Evolutionary conservation across 345 rosid species (phyloP), one percentile per base, ranked within the genome.

Genomic region (Pugionium cornutum): DNA sequence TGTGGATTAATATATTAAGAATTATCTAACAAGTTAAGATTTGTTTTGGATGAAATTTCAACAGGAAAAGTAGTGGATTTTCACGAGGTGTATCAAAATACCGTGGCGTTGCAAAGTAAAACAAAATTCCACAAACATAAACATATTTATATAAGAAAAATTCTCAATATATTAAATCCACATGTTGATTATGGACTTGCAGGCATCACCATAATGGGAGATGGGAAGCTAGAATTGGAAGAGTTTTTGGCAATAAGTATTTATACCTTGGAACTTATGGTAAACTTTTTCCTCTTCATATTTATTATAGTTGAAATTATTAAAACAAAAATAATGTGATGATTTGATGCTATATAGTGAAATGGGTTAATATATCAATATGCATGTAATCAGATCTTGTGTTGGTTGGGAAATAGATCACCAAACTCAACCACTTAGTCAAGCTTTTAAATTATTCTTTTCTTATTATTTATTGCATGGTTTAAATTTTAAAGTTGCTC

Each of bases 41-140:
- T n/a, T 27, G 2, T 10, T 35, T 25, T 25, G 26, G 3, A 51
- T 9, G 36, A 41, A 9, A 31, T 43, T 29, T 47, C 9, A 47
- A 53, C 86, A 89, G 98, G 64, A 92, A 89, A 70, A 89, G 97
- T 62, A 92, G 94, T 73, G 98, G 98, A 29, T 92, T 92, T 52
- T 89, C 98, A 40, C 97, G 97, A 4, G 96, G 98, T 9, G 97
- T 87, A 11, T 92, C 98, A 4, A 92, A 92, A 65, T 92, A 80
- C 52, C 81, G 98, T 83, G 98, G 97, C 10, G 96, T 92, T 2
- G 98, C 98, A 42, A 89, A 95, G 98, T 92, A 83, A 64, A 32
- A 0, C 9, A 0, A 7, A 6, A 18, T 18, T 18, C 18, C 18
- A 18, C 18, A 18, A 18, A 18, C 18, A 18, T 18, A 18, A 18